phyloP scores from a whole-genome alignment of 768 basidiomycete species.

The Termitomyces heimii region DNA sequence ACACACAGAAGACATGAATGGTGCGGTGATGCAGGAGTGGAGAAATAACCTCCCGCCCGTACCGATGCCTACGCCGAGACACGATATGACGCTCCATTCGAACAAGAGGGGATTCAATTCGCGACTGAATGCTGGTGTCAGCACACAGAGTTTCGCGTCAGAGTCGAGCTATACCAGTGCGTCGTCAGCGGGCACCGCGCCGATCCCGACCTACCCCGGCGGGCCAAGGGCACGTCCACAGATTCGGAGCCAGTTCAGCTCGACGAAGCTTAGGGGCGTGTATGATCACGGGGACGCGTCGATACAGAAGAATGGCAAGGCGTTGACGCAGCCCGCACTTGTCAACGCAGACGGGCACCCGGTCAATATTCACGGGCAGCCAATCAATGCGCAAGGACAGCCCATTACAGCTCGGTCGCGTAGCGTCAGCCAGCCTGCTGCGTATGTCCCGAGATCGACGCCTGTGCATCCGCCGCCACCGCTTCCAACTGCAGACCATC shows the following conservation, averaged over 20 bases:
- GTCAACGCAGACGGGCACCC: conserved; percentile 23
- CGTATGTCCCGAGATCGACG: conserved; percentile 52
- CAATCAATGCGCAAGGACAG: conserved; percentile 19
- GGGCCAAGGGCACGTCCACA: conserved; percentile 33
- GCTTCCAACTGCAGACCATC: conserved; percentile 25
- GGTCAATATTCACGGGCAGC: conserved; percentile 22
- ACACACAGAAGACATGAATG: conserved; percentile 63
- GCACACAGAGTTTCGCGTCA: conserved; percentile 35
- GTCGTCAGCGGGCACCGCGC: conserved; percentile 21
- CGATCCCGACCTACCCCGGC: conserved; percentile 9
- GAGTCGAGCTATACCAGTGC: conserved; percentile 29
- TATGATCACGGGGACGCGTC: conserved; percentile 41
- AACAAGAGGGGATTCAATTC: conserved; percentile 33
- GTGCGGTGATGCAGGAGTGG: conserved; percentile 62
- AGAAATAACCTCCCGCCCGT: conserved; percentile 41
- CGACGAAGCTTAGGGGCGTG: conserved; percentile 47
- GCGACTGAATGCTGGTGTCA: conserved; percentile 42
- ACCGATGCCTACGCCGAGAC: conserved; percentile 22
- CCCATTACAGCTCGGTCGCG: conserved; percentile 52
- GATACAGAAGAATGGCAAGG: conserved; percentile 15
- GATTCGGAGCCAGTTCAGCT: conserved; percentile 67
- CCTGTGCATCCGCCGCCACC: conserved; percentile 48
- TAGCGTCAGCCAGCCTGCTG: conserved; percentile 75
- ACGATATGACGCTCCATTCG: conserved; percentile 5
- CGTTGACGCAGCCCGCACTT: conserved; percentile 15